Conservation (phyloP, 495 filamentous ascomycete species). For the Neurospora sp. region DNA sequence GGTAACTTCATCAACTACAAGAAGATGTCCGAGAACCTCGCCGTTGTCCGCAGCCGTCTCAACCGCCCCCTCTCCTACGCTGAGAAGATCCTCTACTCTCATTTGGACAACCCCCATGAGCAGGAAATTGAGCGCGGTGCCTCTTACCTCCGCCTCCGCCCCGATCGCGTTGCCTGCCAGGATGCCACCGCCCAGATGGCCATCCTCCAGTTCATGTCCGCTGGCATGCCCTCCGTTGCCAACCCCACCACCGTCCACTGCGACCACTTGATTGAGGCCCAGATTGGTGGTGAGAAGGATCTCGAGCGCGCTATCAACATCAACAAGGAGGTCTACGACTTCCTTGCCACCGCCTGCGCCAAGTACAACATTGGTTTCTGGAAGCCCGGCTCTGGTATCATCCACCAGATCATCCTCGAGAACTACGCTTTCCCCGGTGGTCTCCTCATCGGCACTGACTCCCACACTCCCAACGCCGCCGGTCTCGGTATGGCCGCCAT, state of each 20-base stretch:
- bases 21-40: conserved; percentile 98
- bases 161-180: conserved; percentile 97
- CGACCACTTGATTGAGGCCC: conserved; percentile 98
- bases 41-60: conserved; percentile 75
- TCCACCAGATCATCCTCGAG: conserved; percentile 97
- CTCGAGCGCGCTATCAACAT: conserved; percentile 80
- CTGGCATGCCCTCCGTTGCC: conserved; percentile 86
- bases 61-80: conserved; percentile 90
- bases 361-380: conserved; percentile 99
- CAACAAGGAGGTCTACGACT: conserved; percentile 99
- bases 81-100: conserved; percentile 98
- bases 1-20: conserved; percentile 55
- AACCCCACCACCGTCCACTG: conserved; percentile 97
- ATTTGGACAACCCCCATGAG: conserved; percentile 92
- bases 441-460: conserved; percentile 97
- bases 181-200: conserved; percentile 99
- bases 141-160: conserved; percentile 91
- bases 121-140: conserved; percentile 93
- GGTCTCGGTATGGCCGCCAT: conserved; percentile 94
- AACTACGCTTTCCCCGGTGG: conserved; percentile 98
- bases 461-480: conserved; percentile 96
- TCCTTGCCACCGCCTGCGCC: conserved; percentile 85
- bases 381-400: conserved; percentile 97
- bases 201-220: conserved; percentile 98
- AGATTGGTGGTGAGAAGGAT: conserved; percentile 91